Evolutionary conservation across 345 rosid genomes (phyloP).

Genomic region (Psidium friedrichsthalianum): DNA sequence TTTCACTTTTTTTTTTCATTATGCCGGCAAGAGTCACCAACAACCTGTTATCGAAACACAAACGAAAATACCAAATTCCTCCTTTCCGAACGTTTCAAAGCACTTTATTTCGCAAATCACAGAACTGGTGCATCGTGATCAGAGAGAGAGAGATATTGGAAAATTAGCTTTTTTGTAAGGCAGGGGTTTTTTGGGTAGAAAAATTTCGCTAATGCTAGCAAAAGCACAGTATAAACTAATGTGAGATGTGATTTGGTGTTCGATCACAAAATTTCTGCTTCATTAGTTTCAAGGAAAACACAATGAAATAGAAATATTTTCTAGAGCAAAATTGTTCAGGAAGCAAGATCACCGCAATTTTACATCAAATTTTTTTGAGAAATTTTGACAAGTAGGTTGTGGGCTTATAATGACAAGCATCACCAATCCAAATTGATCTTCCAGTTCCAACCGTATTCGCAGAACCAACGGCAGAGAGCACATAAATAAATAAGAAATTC

Average conservation of each 20-base stretch:
- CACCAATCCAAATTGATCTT: neutral
- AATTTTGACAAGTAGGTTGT: neutral
- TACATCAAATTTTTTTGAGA: neutral
- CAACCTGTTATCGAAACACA: neutral
- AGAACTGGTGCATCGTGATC: neutral
- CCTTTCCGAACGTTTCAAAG: neutral
- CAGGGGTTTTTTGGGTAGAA: neutral
- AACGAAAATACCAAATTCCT: neutral
- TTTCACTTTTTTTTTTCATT: too few relatives aligned
- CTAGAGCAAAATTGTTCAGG: too few relatives aligned
- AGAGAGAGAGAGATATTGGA: neutral
- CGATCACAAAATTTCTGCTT: neutral
- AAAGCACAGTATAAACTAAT: neutral
- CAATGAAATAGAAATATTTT: neutral
- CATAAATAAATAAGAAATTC: neutral
- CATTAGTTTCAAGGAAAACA: too few relatives aligned
- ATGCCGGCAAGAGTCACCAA: too few relatives aligned
- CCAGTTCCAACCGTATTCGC: neutral
- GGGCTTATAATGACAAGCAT: neutral
- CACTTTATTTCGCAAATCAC: neutral
- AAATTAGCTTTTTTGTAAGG: neutral
- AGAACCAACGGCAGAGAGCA: neutral
- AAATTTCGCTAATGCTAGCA: neutral
- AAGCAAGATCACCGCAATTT: neutral
- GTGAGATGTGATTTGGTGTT: neutral